Evolutionary conservation across 805 yeast genomes (phyloP).

Genomic region (Starmera quercuum): DNA sequence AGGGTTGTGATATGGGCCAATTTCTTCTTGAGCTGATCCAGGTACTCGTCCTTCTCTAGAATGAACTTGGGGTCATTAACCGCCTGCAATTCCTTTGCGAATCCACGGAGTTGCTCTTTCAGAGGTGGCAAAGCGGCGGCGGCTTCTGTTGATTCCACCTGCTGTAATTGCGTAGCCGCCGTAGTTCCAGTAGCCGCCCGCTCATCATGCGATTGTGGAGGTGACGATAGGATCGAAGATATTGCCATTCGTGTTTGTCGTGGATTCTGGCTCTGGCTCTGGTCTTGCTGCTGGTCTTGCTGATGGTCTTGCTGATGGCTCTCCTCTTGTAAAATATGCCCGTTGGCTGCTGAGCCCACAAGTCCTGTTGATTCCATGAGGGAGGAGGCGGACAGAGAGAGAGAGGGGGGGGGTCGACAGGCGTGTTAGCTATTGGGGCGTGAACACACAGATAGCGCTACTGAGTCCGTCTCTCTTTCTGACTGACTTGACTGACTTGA

Average conservation of each 20-base stretch:
- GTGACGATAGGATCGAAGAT: background rate
- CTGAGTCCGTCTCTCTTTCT: too few relatives aligned
- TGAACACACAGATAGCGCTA: too few relatives aligned
- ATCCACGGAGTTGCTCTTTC: background rate
- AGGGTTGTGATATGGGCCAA: conserved; percentile 20
- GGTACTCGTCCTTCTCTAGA: conserved; percentile 15
- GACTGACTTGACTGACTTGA: too few relatives aligned
- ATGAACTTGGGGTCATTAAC: conserved; percentile 1
- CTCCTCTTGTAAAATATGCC: too few relatives aligned
- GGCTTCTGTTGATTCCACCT: background rate
- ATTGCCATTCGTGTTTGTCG: background rate
- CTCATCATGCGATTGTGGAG: background rate
- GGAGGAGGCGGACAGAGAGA: too few relatives aligned
- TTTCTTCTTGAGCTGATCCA: conserved; percentile 14
- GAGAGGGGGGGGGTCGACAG: too few relatives aligned
- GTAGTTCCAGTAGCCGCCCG: background rate
- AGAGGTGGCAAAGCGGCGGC: background rate
- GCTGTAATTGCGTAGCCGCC: too few relatives aligned
- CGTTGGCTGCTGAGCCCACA: too few relatives aligned
- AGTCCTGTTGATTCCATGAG: too few relatives aligned
- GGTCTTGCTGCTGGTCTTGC: background rate
- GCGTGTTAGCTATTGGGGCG: too few relatives aligned
- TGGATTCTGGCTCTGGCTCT: background rate
- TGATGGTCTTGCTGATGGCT: background rate
- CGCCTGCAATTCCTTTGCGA: background rate